Evolutionary conservation across 2,329 filamentous ascomycete species (phyloP).

Genomic region (Trichoderma lentiforme): DNA sequence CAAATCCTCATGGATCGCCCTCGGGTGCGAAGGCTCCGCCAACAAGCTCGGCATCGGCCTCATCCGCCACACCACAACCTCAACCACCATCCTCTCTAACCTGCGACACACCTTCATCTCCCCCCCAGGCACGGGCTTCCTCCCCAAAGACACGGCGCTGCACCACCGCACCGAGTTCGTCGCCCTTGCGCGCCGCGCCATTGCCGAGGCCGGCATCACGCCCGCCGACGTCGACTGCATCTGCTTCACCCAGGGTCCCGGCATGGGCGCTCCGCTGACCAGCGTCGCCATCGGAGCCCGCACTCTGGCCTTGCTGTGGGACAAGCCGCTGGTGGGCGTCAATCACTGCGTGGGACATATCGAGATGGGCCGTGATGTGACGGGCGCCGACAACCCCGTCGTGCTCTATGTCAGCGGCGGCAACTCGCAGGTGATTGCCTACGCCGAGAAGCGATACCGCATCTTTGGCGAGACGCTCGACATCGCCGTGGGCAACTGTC

Average conservation of each 20-base stretch:
- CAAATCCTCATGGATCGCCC: slow-evolving; percentile 45
- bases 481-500: slow-evolving; percentile 95
- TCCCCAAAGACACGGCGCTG: slow-evolving; percentile 91
- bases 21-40: slow-evolving; percentile 81
- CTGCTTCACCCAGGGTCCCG: slow-evolving; percentile 92
- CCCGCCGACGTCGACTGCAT: slow-evolving; percentile 78
- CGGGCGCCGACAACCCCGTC: slow-evolving; percentile 84
- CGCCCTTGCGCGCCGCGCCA: slow-evolving; percentile 72
- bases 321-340: slow-evolving; percentile 83
- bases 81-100: slow-evolving; percentile 76
- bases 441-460: slow-evolving; percentile 88
- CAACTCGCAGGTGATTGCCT: slow-evolving; percentile 97
- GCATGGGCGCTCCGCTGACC: slow-evolving; percentile 92
- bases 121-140: slow-evolving; percentile 88
- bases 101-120: slow-evolving; percentile 90
- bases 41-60: slow-evolving; percentile 97
- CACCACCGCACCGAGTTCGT: slow-evolving; percentile 90
- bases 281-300: slow-evolving; percentile 82
- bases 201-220: slow-evolving; percentile 63
- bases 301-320: slow-evolving; percentile 79
- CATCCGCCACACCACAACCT: slow-evolving; percentile 67
- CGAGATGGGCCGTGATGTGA: slow-evolving; percentile 95
- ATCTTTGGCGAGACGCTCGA: slow-evolving; percentile 98
- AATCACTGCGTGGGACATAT: slow-evolving; percentile 99
- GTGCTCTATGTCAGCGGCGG: slow-evolving; percentile 94